Evolutionary conservation across 2,329 filamentous ascomycete genomes (phyloP).

Genomic region (Calonectria ilicicola): DNA sequence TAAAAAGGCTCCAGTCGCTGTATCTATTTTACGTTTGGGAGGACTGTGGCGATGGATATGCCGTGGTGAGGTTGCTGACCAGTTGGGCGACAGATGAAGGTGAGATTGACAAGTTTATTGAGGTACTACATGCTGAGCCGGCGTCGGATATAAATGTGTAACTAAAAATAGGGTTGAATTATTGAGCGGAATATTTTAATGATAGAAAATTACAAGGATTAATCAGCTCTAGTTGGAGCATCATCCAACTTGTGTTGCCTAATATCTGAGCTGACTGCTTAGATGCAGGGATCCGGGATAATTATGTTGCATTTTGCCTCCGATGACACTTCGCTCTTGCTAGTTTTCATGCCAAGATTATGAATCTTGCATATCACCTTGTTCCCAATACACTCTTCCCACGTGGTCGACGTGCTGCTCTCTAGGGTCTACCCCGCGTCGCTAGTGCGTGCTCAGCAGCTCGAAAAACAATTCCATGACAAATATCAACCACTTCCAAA

Average conservation of each 20-base stretch:
- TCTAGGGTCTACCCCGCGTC: neutral
- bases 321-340: too few relatives aligned
- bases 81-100: conserved; percentile 61
- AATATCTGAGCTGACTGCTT: neutral
- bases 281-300: neutral
- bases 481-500: too few relatives aligned
- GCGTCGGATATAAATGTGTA: neutral
- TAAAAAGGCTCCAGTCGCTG: conserved; percentile 53
- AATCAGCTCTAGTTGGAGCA: neutral
- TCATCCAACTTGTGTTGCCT: neutral
- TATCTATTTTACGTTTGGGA: conserved; percentile 64
- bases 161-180: neutral
- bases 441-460: neutral
- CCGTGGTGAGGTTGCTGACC: conserved; percentile 59
- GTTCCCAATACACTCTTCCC: neutral
- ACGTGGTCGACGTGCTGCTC: neutral
- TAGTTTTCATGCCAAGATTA: too few relatives aligned
- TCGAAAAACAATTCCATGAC: too few relatives aligned
- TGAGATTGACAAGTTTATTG: conserved; percentile 54
- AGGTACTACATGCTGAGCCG: conserved; percentile 21
- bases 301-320: too few relatives aligned
- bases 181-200: neutral
- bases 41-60: conserved; percentile 50
- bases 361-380: neutral
- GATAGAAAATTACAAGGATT: neutral